Base-by-base conservation (phyloP, 164 flowering plant species). In the Dillenia suffruticosa region DNA sequence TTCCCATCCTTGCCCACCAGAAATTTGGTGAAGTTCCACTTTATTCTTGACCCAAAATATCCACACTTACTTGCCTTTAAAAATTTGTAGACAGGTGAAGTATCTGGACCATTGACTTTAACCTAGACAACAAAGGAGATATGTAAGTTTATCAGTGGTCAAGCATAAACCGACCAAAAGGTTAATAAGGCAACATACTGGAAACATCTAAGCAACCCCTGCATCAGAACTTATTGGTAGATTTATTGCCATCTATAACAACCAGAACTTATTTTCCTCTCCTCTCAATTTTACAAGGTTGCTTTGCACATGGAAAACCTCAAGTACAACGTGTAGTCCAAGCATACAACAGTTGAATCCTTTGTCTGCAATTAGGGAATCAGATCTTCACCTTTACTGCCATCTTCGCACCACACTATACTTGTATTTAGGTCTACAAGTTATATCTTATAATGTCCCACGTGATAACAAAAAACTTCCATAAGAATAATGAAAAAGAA, bases 1-100 rank as follows among this genome's bases (percentile, higher is more conserved):
- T 53, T 74, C 2, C 97, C 97, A 19, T 86, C 87, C 68, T 80
- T 82, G 44, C 79, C 88, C 44, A 92, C 84, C 15, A 92, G 63
- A 70, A 92, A 92, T 69, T 92, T 92, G 46, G 92, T 85, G 75
- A 92, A 92, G 67, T 89, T 92, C 98, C 96, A 92, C 65, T 89
- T 86, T 60, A 92, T 82, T 58, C 88, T 69, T 43, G 78, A 59
- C 10, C 98, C 90, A 50, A 82, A 9, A 48, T 65, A 63, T 22
- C 89, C 84, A 54, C 69, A 2, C 68, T 71, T 77, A 19, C 71
- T 79, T 10, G 78, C 70, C 65, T 93, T 90, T 3, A 90, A 84
- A 63, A 82, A 88, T 69, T 77, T 80, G 82, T 84, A 90, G 9
- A 90, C 70, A 2, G 98, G 96, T 63, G 89, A 89, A 13, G 97